phyloP scores from a whole-genome alignment of 176 grass and related monocot species.

The Pontederia crassipes region DNA sequence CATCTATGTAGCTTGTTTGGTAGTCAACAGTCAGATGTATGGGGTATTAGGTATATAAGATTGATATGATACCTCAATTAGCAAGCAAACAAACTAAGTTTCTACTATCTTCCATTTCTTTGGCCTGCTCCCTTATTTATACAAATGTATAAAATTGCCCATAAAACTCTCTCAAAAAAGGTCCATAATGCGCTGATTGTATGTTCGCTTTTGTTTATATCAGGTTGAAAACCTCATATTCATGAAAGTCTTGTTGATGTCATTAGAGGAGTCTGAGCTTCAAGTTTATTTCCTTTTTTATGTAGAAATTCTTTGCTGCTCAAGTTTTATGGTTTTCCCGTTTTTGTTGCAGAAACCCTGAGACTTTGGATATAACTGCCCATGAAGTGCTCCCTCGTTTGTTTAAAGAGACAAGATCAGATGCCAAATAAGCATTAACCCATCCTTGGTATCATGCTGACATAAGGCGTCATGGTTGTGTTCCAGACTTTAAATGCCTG shows the following conservation, averaged over 20 bases:
- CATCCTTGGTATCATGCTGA: not conserved
- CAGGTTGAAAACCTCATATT: too few species aligned
- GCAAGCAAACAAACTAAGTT: too few species aligned
- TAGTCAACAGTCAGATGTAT: not conserved
- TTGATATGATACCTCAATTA: too few species aligned
- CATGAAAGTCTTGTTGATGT: too few species aligned
- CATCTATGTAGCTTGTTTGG: too few species aligned
- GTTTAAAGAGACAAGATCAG: slow-evolving; percentile 42
- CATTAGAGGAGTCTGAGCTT: not conserved
- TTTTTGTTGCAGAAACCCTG: slow-evolving; percentile 54
- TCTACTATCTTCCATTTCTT: too few species aligned
- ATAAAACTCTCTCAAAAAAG: too few species aligned
- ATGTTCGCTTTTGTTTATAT: too few species aligned
- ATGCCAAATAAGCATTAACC: slow-evolving; percentile 4
- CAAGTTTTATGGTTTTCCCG: slow-evolving; percentile 17
- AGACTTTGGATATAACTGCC: slow-evolving; percentile 61
- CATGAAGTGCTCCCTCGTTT: slow-evolving; percentile 81
- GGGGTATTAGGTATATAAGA: not conserved
- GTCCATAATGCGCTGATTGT: too few species aligned
- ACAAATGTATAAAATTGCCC: too few species aligned
- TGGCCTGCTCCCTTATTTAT: too few species aligned
- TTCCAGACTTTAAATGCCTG: not conserved
- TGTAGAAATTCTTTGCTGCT: slow-evolving; percentile 7
- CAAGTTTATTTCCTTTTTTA: slow-evolving; percentile 5
- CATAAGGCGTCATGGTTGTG: not conserved